Conservation (phyloP, 2,329 filamentous ascomycete species). For the Aphanocladium album region DNA sequence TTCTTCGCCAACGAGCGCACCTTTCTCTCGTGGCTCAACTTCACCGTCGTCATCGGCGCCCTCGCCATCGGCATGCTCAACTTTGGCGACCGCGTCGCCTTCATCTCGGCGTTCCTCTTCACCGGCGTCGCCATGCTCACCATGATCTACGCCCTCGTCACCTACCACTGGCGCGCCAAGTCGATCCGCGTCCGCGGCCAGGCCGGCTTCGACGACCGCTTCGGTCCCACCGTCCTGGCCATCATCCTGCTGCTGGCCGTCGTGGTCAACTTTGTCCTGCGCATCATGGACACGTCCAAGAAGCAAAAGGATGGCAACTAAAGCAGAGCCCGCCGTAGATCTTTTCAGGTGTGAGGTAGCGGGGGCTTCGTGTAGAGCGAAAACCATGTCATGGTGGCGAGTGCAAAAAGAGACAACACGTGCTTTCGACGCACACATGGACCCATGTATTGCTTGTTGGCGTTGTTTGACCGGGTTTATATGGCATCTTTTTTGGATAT, state of each 20-base stretch:
- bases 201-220: conserved; percentile 92
- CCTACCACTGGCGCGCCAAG: conserved; percentile 95
- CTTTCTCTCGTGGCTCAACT: conserved; percentile 99
- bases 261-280: conserved; percentile 91
- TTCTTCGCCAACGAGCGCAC: conserved; percentile 99
- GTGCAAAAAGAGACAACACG: neutral
- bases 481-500: conserved; percentile 10
- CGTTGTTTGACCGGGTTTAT: conserved; percentile 1
- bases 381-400: too few relatives aligned
- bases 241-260: conserved; percentile 82
- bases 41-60: conserved; percentile 95
- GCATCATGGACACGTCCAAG: conserved; percentile 48
- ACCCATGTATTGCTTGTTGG: neutral
- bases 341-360: too few relatives aligned
- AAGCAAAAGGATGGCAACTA: conserved; percentile 28
- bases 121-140: conserved; percentile 90
- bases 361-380: too few relatives aligned
- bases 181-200: conserved; percentile 88
- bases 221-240: conserved; percentile 86
- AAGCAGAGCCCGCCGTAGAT: too few relatives aligned
- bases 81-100: conserved; percentile 91
- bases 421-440: neutral
- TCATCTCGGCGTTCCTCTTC: conserved; percentile 90
- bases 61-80: conserved; percentile 96
- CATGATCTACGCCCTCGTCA: conserved; percentile 91